A percentile compares a stretch with the other conserved stretches of the same genome.
Conservation (phyloP, 2,329 filamentous ascomycete species). For the Claviceps pazoutovae region DNA sequence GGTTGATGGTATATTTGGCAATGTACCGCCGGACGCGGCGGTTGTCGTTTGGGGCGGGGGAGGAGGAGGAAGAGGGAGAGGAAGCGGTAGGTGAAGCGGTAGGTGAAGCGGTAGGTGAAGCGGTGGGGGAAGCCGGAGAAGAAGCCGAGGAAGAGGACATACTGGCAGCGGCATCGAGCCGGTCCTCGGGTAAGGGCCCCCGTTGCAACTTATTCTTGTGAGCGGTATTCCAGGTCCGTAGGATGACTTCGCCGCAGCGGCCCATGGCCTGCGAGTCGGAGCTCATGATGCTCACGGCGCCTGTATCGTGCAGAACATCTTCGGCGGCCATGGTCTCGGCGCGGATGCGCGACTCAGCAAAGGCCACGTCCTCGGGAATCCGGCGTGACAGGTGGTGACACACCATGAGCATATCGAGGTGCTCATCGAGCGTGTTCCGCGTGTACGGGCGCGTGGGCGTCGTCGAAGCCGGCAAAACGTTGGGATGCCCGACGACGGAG, state of each 20-base stretch:
- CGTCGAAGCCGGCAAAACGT: slow-evolving; percentile 81
- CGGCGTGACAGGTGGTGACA: slow-evolving; percentile 88
- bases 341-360: slow-evolving; percentile 86
- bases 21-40: slow-evolving; percentile 85
- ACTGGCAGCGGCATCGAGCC: slow-evolving; percentile 28
- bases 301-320: slow-evolving; percentile 87
- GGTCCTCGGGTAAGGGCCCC: slow-evolving; percentile 60
- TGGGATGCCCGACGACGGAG: slow-evolving; percentile 72
- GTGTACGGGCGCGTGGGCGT: slow-evolving; percentile 90
- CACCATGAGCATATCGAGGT: slow-evolving; percentile 97
- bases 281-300: slow-evolving; percentile 95
- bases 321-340: slow-evolving; percentile 94
- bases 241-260: slow-evolving; percentile 81
- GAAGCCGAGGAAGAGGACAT: slow-evolving; percentile 22
- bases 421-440: slow-evolving; percentile 84
- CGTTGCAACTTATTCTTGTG: slow-evolving; percentile 92
- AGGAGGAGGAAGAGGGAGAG: neutral
- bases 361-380: slow-evolving; percentile 90
- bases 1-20: slow-evolving; percentile 93
- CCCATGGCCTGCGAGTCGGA: slow-evolving; percentile 96
- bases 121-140: slow-evolving; percentile 34
- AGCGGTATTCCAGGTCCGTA: slow-evolving; percentile 91
- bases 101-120: neutral
- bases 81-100: slow-evolving; percentile 29
- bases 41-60: slow-evolving; percentile 61